Evolutionary conservation across 441 rosid genomes (phyloP).

Genomic region (Pelargonium myrrhifolium): DNA sequence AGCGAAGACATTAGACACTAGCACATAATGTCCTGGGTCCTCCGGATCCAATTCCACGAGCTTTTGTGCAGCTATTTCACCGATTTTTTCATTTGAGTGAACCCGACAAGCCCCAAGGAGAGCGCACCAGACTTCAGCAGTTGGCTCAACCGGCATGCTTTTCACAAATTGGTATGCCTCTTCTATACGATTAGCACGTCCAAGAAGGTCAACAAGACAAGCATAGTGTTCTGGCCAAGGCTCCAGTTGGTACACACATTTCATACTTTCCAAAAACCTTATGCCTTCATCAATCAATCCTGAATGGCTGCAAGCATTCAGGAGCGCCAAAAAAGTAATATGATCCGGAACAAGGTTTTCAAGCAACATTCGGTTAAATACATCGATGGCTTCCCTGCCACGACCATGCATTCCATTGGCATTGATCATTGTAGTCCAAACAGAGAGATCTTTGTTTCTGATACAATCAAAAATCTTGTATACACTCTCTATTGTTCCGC

Average conservation of each 20-base stretch:
- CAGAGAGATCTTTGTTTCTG: constrained; percentile 36
- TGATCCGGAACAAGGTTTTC: constrained; percentile 53
- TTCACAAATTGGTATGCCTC: constrained; percentile 68
- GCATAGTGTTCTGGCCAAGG: constrained; percentile 91
- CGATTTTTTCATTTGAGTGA: constrained; percentile 63
- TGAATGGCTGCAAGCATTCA: constrained; percentile 81
- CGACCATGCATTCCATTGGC: constrained; percentile 80
- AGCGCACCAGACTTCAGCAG: constrained; percentile 87
- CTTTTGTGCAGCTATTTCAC: constrained; percentile 59
- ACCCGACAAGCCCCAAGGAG: constrained; percentile 68
- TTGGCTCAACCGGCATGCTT: constrained; percentile 53
- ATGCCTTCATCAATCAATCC: constrained; percentile 69
- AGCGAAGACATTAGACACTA: constrained; percentile 73
- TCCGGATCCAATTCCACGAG: constrained; percentile 47
- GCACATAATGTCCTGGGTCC: constrained; percentile 78
- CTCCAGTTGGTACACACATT: constrained; percentile 47
- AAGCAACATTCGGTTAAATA: constrained; percentile 48
- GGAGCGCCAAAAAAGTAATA: constrained; percentile 65
- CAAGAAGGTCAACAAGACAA: constrained; percentile 82
- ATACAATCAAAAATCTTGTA: constrained; percentile 35
- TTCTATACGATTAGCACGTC: constrained; percentile 58
- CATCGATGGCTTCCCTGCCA: constrained; percentile 54
- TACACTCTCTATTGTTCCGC: constrained; percentile 61
- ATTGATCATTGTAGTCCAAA: constrained; percentile 78
- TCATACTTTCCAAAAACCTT: constrained; percentile 52